Base-by-base conservation (phyloP, 2,329 filamentous ascomycete species). In the Coleophoma cylindrospora region DNA sequence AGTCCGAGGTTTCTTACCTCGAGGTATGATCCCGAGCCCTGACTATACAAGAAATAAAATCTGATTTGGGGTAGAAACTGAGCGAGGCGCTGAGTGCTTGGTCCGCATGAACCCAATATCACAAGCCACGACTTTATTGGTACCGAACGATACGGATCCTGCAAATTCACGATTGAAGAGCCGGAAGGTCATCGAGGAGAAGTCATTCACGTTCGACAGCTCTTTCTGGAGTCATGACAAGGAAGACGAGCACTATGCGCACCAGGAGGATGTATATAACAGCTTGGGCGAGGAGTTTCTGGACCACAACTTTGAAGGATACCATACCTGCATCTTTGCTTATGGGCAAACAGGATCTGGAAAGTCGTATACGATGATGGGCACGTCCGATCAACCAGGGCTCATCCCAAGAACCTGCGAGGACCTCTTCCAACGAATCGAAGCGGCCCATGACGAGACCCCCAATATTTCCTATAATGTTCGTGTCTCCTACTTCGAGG, bases 311-410 rank as follows among this genome's bases (percentile, higher is more conserved):
- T 99, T 99, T 63, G 91, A 96, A 66, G 94, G 94, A 56, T 99
- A 99, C 73, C 92, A 99, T 70, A 99, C 94, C 0, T 99, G 94
- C 69, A 99, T 99, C 60, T 97, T 99, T 66, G 94, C 94, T 53
- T 97, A 99, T 64, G 94, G 94, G 11, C 94, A 99, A 74, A 99
- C 94, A 0, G 94, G 94, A 21, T 95, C 91, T 1, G 94, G 94
- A 47, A 99, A 99, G 74, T 95, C 89, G 66, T 99, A 97, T 71
- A 96, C 94, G 40, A 99, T 87, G 83, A 99, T 99, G 94, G 94
- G 94, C 40, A 84, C 79, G 1, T 77, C 85, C 6, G 87, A 94
- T 32, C 82, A 95, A 58, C 90, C 91, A 0, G 94, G 94, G 4
- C 76, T 99, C 49, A 99, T 99, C 57, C 94, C 94, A 8, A 82